Evolutionary conservation across 192 early-diverging fungal species (phyloP).

Genomic region (Coemansia umbellata): DNA sequence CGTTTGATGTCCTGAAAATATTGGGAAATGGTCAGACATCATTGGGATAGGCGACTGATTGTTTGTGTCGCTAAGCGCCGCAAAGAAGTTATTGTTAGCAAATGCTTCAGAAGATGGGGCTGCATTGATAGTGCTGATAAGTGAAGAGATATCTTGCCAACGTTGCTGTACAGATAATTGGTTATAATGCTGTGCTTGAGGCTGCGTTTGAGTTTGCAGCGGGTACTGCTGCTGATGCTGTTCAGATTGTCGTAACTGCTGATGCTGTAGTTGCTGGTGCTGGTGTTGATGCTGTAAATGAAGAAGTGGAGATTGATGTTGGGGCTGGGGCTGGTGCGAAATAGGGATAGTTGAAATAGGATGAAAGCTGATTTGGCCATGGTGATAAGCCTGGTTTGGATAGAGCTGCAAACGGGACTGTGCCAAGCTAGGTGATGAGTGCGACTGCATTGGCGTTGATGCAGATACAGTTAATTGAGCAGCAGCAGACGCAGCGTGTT

Average conservation of each 20-base stretch:
- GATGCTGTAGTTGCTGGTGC: not conserved
- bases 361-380: too few species aligned
- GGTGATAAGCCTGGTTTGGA: not conserved
- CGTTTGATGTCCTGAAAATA: not conserved
- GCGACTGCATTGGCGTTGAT: not conserved
- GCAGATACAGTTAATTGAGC: not conserved
- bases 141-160: not conserved
- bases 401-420: not conserved
- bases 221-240: constrained; percentile 2
- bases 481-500: not conserved
- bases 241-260: not conserved
- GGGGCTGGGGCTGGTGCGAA: not conserved
- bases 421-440: not conserved
- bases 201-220: not conserved
- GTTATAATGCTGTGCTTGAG: not conserved
- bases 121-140: not conserved
- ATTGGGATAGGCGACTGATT: not conserved
- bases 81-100: not conserved
- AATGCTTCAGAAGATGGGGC: not conserved
- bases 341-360: not conserved
- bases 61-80: not conserved
- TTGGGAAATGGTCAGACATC: too few species aligned
- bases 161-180: not conserved
- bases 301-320: too few species aligned
- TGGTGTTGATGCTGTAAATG: not conserved